These are phyloP conservation scores for Calonectria fujianensis DNA, from an alignment of 2,329 filamentous ascomycete genomes.

Conservation along the genomic window DNA sequence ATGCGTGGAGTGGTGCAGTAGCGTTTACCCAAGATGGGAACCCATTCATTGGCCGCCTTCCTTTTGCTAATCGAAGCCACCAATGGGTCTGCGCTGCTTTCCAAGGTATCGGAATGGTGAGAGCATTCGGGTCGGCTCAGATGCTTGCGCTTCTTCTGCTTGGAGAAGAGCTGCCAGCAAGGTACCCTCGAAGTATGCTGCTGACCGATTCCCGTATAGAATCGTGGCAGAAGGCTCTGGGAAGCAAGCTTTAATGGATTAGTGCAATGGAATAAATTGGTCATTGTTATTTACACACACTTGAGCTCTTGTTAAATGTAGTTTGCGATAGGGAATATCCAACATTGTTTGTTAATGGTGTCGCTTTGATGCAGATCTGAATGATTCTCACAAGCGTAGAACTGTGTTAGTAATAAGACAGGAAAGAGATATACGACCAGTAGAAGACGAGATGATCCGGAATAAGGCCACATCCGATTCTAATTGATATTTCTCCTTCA, in stretches of 20 bases:
- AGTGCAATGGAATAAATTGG: background rate
- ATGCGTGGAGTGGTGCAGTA: slow-evolving; percentile 38
- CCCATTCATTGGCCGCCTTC: slow-evolving; percentile 35
- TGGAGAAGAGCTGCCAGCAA: slow-evolving; percentile 23
- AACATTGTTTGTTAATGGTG: background rate
- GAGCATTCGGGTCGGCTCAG: slow-evolving; percentile 37
- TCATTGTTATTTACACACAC: background rate
- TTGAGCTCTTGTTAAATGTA: background rate
- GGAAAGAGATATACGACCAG: no score
- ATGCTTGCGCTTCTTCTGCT: slow-evolving; percentile 31
- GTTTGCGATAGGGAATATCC: background rate
- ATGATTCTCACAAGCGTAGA: no score
- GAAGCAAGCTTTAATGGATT: slow-evolving; percentile 28
- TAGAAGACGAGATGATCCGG: no score
- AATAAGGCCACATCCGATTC: no score
- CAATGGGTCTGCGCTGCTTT: slow-evolving; percentile 38
- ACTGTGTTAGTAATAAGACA: no score
- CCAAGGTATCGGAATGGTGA: slow-evolving; percentile 38
- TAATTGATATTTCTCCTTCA: no score
- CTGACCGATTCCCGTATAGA: slow-evolving; percentile 23
- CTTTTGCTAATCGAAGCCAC: slow-evolving; percentile 28
- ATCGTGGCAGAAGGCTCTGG: slow-evolving; percentile 3
- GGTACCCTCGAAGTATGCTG: slow-evolving; percentile 35
- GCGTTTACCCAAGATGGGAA: slow-evolving; percentile 36
- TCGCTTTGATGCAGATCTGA: no score